A percentile compares a stretch with the other conserved stretches of the same genome.
phyloP scores from a whole-genome alignment of 2,329 filamentous ascomycete genomes.

The Raffaelea albimanens region DNA sequence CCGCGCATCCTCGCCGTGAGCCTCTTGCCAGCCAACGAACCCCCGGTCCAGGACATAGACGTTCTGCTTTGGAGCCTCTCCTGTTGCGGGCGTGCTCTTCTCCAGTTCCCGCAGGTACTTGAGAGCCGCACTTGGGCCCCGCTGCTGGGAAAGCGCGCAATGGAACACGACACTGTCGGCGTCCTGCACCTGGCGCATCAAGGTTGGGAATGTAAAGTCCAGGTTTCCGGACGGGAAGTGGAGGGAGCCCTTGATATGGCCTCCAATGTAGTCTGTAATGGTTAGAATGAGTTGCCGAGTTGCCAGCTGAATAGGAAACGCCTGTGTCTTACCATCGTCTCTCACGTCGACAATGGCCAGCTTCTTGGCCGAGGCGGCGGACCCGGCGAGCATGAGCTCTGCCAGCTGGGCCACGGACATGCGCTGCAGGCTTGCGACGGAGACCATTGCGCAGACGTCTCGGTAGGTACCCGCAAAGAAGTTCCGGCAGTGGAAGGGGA shows the following conservation, averaged over 20 bases:
- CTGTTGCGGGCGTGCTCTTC: background rate
- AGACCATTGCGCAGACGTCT: conserved; percentile 33
- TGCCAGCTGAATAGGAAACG: background rate
- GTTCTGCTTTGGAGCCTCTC: conserved; percentile 41
- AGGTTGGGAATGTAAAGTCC: conserved; percentile 67
- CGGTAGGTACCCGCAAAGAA: too few relatives aligned
- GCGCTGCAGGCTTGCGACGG: conserved; percentile 53
- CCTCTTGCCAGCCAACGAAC: conserved; percentile 83
- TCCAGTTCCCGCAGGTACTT: conserved; percentile 64
- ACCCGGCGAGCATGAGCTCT: conserved; percentile 47
- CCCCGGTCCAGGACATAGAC: conserved; percentile 77
- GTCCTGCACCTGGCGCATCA: conserved; percentile 67
- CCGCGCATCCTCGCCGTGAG: conserved; percentile 64
- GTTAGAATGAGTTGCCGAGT: background rate
- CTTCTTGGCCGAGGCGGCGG: conserved; percentile 26
- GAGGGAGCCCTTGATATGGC: conserved; percentile 70
- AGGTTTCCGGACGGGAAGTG: conserved; percentile 68
- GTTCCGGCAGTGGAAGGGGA: too few relatives aligned
- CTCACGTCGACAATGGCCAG: conserved; percentile 82
- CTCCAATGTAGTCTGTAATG: conserved; percentile 69
- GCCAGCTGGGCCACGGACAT: conserved; percentile 63
- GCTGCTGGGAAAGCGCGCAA: conserved; percentile 83
- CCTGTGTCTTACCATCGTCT: conserved; percentile 55
- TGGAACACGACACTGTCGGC: conserved; percentile 88
- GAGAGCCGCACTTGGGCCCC: conserved; percentile 77